These are phyloP conservation scores for Thermoascus crustaceus DNA, from an alignment of 2,329 filamentous ascomycete genomes.

Conservation along the genomic window DNA sequence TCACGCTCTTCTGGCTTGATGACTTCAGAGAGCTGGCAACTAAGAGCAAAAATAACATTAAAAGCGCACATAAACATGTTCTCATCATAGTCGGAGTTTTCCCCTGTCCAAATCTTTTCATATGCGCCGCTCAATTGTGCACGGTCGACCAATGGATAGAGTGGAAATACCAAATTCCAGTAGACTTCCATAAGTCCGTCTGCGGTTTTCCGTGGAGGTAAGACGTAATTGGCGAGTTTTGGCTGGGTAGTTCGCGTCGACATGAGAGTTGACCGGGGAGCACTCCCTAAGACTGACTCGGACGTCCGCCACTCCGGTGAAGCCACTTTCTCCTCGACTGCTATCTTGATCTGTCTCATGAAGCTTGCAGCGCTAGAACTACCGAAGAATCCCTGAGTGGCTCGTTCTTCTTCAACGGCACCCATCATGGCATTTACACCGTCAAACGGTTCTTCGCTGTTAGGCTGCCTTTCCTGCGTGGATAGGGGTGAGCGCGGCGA, in stretches of 20 bases:
- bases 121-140: conserved; percentile 33
- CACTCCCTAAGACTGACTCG: conserved; percentile 9
- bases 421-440: conserved; percentile 42
- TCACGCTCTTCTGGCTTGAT: conserved; percentile 34
- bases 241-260: conserved; percentile 11
- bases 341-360: conserved; percentile 40
- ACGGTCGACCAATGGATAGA: conserved; percentile 41
- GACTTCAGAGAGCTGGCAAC: conserved; percentile 38
- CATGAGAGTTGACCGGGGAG: conserved; percentile 13
- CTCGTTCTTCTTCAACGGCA: conserved; percentile 34
- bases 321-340: conserved; percentile 28
- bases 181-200: conserved; percentile 41
- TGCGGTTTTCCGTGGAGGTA: conserved; percentile 39
- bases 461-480: conserved; percentile 7
- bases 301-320: conserved; percentile 15
- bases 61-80: conserved; percentile 38
- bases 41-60: conserved; percentile 42
- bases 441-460: conserved; percentile 11
- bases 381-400: conserved; percentile 39
- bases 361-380: conserved; percentile 42
- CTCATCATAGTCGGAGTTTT: conserved; percentile 30
- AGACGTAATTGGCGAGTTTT: conserved; percentile 25
- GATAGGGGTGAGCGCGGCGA: neutral
- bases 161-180: conserved; percentile 40
- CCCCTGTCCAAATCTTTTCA: conserved; percentile 34